Conservation (phyloP, 2,329 filamentous ascomycete genomes). For the Aspergillus sp. region DNA sequence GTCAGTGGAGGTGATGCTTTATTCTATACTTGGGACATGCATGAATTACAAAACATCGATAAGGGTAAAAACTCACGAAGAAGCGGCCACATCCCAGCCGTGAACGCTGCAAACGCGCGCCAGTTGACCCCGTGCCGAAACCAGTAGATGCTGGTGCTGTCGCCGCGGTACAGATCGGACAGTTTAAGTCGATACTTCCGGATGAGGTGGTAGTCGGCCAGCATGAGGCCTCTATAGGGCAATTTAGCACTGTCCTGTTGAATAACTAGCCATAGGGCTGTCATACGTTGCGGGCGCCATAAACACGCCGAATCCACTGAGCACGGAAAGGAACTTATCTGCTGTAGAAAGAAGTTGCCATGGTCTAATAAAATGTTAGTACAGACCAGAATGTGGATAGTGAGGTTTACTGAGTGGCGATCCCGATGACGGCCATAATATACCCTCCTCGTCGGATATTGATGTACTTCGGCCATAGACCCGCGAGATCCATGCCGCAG, state of each 20-base stretch:
- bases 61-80: not conserved
- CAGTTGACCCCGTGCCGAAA: slow-evolving; percentile 47
- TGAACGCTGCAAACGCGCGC: slow-evolving; percentile 38
- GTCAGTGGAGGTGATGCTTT: not conserved
- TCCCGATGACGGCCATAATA: slow-evolving; percentile 10
- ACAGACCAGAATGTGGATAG: not conserved
- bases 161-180: slow-evolving; percentile 43
- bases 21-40: too few relatives aligned
- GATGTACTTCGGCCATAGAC: slow-evolving; percentile 53
- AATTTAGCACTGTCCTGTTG: not conserved
- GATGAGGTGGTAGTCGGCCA: slow-evolving; percentile 35
- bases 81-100: slow-evolving; percentile 5
- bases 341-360: slow-evolving; percentile 54
- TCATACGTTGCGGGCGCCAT: slow-evolving; percentile 8
- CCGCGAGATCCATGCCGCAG: slow-evolving; percentile 55
- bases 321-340: slow-evolving; percentile 48
- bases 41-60: too few relatives aligned
- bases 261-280: too few relatives aligned
- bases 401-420: slow-evolving; percentile 2
- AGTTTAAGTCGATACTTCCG: slow-evolving; percentile 43
- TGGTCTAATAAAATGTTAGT: slow-evolving; percentile 34
- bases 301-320: slow-evolving; percentile 42
- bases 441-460: slow-evolving; percentile 58
- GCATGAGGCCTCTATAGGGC: slow-evolving; percentile 28
- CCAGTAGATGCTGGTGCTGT: slow-evolving; percentile 43